phyloP scores from a whole-genome alignment of 257 asterid species.

The Hygrophila difformis region DNA sequence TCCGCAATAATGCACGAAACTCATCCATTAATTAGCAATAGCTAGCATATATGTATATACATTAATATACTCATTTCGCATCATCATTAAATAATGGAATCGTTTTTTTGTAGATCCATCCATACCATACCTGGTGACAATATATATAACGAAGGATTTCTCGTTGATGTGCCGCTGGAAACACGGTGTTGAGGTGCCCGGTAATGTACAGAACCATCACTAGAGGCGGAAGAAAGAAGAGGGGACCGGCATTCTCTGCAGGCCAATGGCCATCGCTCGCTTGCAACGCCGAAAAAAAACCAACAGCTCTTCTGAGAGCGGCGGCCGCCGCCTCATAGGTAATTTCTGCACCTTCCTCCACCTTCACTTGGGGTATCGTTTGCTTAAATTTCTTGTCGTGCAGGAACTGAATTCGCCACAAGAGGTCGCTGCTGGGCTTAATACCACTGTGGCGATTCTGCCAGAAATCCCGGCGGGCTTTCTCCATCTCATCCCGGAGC shows the following conservation, averaged over 20 bases:
- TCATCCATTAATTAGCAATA: no score
- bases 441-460: conserved; percentile 33
- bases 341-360: conserved; percentile 39
- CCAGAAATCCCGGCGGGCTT: conserved; percentile 31
- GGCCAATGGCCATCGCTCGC: conserved; percentile 84
- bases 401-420: conserved; percentile 43
- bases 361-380: conserved; percentile 37
- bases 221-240: conserved; percentile 43
- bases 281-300: conserved; percentile 52
- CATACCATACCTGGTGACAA: no score
- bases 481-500: conserved; percentile 23
- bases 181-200: no score
- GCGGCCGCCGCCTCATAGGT: conserved; percentile 37
- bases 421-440: conserved; percentile 41
- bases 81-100: no score
- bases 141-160: no score
- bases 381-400: conserved; percentile 15
- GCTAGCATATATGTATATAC: no score
- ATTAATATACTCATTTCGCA: no score
- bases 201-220: neutral
- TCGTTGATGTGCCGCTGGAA: no score
- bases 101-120: no score
- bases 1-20: no score
- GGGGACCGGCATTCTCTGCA: conserved; percentile 61
- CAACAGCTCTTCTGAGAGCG: conserved; percentile 50